Evolutionary conservation across 495 filamentous ascomycete genomes (phyloP), one percentile per base, ranked within the genome.

Genomic region (Terfezia claveryi): DNA sequence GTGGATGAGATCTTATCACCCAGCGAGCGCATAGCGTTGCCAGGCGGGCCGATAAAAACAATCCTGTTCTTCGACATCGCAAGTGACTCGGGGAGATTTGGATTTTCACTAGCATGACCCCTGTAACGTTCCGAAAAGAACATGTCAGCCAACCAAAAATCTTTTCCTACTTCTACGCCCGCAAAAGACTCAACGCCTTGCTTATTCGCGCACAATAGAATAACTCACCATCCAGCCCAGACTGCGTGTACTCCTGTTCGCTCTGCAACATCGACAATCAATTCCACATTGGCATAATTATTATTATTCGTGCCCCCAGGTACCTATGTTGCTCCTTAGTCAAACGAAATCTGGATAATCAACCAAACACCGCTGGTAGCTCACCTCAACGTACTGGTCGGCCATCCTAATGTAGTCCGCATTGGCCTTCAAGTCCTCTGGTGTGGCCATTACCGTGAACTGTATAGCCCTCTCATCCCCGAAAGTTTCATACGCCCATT

Each of bases 281-380:
- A 74, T 73, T 99, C 91, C 50, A 99, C 91, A 71, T 99, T 99
- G 67, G 91, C 91, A 68, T 99, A 99, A 72, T 99, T 99, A 79
- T 99, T 95, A 75, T 99, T 99, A 72, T 99, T 99, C 50, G 92
- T 99, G 63, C 91, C 91, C 62, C 91, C 91, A n/a, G 91, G 91
- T 51, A 86, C 80, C 73, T 77, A 60, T 56, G 52, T 56, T 5
- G 4, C 16, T 54, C 46, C 23, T 46, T 23, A 32, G 32, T 44
- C 17, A 38, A 36, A 23, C 27, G 27, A 32, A 36, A 17, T 36
- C 27, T 14, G 38, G 46, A 16, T 27, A 16, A 10, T 0, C 53
- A 37, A 36, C 6, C 38, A 36, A 54, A 10, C 7, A 52, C 53
- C 38, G 27, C 27, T 32, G 7, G 27, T 32, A 32, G 27, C 27